These are phyloP conservation scores for Claviceps maximensis DNA, from an alignment of 2,329 filamentous ascomycete species.

Conservation along the genomic window DNA sequence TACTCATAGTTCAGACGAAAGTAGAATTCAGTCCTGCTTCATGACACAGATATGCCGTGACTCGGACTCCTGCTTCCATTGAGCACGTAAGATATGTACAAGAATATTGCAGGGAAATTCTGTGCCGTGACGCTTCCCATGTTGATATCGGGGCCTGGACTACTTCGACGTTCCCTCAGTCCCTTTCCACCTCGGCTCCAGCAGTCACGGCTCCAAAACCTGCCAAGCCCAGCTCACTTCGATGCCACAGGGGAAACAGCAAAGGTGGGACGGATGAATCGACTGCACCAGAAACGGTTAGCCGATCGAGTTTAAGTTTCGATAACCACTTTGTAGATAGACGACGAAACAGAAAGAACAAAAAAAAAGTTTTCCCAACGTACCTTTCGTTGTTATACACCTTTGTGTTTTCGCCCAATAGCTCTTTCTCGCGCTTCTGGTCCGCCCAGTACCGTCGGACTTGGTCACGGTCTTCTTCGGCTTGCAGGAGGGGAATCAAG, in stretches of 20 bases:
- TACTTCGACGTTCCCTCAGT: too few species aligned
- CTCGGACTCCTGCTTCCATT: not conserved
- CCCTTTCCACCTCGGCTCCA: too few species aligned
- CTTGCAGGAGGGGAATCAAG: conserved; percentile 84
- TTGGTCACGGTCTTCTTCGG: conserved; percentile 92
- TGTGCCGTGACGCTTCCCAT: not conserved
- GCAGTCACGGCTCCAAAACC: too few species aligned
- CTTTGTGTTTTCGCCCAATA: conserved; percentile 71
- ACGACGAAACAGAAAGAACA: not conserved
- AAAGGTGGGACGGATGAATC: conserved; percentile 72
- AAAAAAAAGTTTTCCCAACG: conserved; percentile 17
- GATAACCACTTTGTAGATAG: not conserved
- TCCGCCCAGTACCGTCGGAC: conserved; percentile 78
- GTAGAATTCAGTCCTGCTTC: too few species aligned
- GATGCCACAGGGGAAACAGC: conserved; percentile 54
- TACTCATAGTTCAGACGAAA: too few species aligned
- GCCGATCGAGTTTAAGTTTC: not conserved
- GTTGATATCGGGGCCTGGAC: not conserved
- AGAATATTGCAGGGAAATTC: not conserved
- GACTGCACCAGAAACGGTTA: conserved; percentile 19
- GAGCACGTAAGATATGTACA: conserved; percentile 1
- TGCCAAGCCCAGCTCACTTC: conserved; percentile 31
- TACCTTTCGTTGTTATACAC: conserved; percentile 85
- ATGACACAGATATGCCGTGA: too few species aligned
- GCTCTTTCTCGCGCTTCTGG: conserved; percentile 77